A percentile compares a stretch with the other conserved stretches of the same genome.
Evolutionary conservation across 1,284 basidiomycete genomes (phyloP).

Genomic region (Rhodotorula sp.): DNA sequence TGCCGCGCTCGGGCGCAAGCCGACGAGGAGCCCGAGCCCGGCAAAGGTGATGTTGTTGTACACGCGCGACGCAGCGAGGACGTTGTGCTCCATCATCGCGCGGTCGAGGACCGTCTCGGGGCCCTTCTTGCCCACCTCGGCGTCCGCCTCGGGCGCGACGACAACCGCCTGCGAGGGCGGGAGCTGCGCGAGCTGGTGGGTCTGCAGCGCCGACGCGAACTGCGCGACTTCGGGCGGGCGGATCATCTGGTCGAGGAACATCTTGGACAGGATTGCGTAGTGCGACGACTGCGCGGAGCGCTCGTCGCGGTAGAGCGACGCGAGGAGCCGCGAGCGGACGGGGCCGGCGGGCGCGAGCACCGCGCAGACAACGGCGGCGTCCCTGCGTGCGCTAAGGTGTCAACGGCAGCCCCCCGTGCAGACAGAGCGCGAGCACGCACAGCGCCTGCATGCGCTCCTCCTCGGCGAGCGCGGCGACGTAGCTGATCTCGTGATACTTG

Average conservation of each 20-base stretch:
- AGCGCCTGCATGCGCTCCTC: conserved; percentile 83
- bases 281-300: conserved; percentile 75
- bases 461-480: conserved; percentile 66
- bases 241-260: conserved; percentile 96
- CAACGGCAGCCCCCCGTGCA: accelerated
- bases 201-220: conserved; percentile 82
- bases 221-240: conserved; percentile 82
- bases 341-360: conserved; percentile 97
- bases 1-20: conserved; percentile 68
- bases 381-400: conserved; percentile 56
- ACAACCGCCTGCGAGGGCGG: conserved; percentile 70
- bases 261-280: conserved; percentile 88
- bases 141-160: conserved; percentile 57
- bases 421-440: conserved; percentile 63
- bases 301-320: conserved; percentile 90
- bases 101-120: conserved; percentile 95
- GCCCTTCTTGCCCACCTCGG: conserved; percentile 67
- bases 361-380: conserved; percentile 89
- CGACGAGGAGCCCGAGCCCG: conserved; percentile 79
- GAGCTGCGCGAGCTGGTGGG: conserved; percentile 90
- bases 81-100: conserved; percentile 97
- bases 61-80: conserved; percentile 83
- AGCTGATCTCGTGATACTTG: conserved; percentile 85
- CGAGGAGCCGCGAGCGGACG: conserved; percentile 86
- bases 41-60: conserved; percentile 79